Evolutionary conservation across 1,139 yeast genomes (phyloP), one percentile per base, ranked within the genome.

Genomic region (Geotrichum phurueaensis): DNA sequence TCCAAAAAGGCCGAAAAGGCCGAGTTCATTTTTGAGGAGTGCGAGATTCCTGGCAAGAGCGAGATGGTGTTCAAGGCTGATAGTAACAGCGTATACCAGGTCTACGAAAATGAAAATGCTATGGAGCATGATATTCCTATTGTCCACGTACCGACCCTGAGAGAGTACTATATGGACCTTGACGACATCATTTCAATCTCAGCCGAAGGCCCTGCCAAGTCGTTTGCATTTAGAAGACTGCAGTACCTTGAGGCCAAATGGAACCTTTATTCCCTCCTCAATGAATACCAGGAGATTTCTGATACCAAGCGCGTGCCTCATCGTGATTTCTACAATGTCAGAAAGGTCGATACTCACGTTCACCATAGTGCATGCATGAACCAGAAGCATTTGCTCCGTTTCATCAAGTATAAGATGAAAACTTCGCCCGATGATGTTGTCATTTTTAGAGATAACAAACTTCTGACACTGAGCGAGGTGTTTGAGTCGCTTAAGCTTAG

Each of bases 301-400:
- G 95, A 89, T 65, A 86, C 96, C 65, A 87, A 86, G 67, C 69
- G 82, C 63, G 86, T 89, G 65, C 97, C 97, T 2, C 99, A 94
- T 73, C 84, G 99, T 73, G 99, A 95, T 75, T 95, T 95, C 70
- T 95, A 95, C 77, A 95, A 95, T 71, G 99, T 95, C 56, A 85
- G 99, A 78, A 95, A 95, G 73, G 99, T 95, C 53, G 99, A 95
- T 71, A 95, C 99, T 15, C 99, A 95, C 79, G 96, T 95, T 70
- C 99, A 95, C 74, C 99, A 95, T 74, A 89, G 97, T 15, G 99
- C 99, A 9, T 92, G 97, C 74, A 94, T 94, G 99, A 95, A 95
- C 71, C 99, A 95, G 74, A 95, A 95, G 75, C 99, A 95, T 76
- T 79, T 95, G 70, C 79, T 95, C 67, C 86, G 99, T 69, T 95